phyloP scores from a whole-genome alignment of 257 asterid species.

The Orobanche coerulescens region DNA sequence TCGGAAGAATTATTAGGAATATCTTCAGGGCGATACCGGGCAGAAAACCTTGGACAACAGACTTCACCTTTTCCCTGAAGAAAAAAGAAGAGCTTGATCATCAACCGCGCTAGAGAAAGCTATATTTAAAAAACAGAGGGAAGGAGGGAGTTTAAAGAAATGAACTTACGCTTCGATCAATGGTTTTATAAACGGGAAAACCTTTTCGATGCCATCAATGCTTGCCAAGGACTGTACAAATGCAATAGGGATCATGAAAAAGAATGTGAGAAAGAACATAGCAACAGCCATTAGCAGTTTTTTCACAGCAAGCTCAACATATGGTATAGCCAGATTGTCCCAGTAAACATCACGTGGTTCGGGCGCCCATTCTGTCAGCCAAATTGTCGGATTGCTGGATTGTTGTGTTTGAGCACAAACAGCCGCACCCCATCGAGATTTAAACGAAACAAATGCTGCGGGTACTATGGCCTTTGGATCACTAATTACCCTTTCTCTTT shows the following conservation, averaged over 20 bases:
- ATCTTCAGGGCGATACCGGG: constrained; percentile 89
- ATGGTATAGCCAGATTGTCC: constrained; percentile 90
- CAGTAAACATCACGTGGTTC: constrained; percentile 92
- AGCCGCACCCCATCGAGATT: constrained; percentile 93
- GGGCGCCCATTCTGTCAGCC: constrained; percentile 98
- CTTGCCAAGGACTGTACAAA: constrained; percentile 83
- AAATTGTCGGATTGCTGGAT: constrained; percentile 75
- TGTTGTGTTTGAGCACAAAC: constrained; percentile 95
- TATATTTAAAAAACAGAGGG: neutral
- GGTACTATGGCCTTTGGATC: constrained; percentile 78
- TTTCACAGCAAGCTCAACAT: constrained; percentile 63
- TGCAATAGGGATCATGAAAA: constrained; percentile 90
- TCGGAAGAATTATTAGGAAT: constrained; percentile 68
- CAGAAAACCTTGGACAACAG: constrained; percentile 87
- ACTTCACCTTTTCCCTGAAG: constrained; percentile 54
- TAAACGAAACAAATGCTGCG: constrained; percentile 90
- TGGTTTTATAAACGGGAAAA: constrained; percentile 71
- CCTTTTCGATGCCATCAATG: constrained; percentile 74
- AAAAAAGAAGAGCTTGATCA: constrained; percentile 14
- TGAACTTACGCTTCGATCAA: constrained; percentile 55
- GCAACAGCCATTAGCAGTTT: constrained; percentile 62
- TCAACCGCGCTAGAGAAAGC: neutral
- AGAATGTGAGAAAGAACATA: constrained; percentile 76
- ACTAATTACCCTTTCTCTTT: constrained; percentile 65
- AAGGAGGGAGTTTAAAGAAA: neutral